Conservation (phyloP, 176 grass and related monocot species). For the Avena atlantica region DNA sequence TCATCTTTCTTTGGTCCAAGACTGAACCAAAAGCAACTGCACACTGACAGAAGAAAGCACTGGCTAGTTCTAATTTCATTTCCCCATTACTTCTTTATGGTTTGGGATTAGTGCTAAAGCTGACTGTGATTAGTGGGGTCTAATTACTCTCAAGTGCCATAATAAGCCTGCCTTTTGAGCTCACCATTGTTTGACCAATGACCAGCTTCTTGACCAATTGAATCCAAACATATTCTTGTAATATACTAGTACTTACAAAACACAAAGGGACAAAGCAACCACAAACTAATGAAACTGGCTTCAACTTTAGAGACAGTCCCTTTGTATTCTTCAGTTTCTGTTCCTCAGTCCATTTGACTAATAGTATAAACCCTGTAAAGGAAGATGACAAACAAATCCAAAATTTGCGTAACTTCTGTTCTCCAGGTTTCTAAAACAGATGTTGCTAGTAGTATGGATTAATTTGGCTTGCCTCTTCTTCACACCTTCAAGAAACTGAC, state of each 20-base stretch:
- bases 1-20: slow-evolving; percentile 38
- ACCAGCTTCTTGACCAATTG: slow-evolving; percentile 46
- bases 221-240: slow-evolving; percentile 39
- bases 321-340: slow-evolving; percentile 28
- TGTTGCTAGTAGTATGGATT: background rate
- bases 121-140: slow-evolving; percentile 61
- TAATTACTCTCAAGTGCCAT: slow-evolving; percentile 61
- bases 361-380: background rate
- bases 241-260: slow-evolving; percentile 42
- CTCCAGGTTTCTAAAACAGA: slow-evolving; percentile 23
- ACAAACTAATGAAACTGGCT: slow-evolving; percentile 38
- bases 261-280: slow-evolving; percentile 45
- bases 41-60: slow-evolving; percentile 35
- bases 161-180: slow-evolving; percentile 43
- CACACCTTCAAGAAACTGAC: slow-evolving; percentile 18
- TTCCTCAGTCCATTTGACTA: slow-evolving; percentile 31
- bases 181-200: slow-evolving; percentile 59
- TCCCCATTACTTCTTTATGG: slow-evolving; percentile 33
- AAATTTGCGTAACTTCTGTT: background rate
- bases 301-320: slow-evolving; percentile 49
- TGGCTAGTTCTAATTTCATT: slow-evolving; percentile 30
- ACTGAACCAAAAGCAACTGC: slow-evolving; percentile 41
- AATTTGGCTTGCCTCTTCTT: background rate
- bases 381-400: background rate
- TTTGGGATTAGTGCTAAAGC: slow-evolving; percentile 62